phyloP scores from a whole-genome alignment of 495 filamentous ascomycete genomes.

The Aspergillus panamensis region DNA sequence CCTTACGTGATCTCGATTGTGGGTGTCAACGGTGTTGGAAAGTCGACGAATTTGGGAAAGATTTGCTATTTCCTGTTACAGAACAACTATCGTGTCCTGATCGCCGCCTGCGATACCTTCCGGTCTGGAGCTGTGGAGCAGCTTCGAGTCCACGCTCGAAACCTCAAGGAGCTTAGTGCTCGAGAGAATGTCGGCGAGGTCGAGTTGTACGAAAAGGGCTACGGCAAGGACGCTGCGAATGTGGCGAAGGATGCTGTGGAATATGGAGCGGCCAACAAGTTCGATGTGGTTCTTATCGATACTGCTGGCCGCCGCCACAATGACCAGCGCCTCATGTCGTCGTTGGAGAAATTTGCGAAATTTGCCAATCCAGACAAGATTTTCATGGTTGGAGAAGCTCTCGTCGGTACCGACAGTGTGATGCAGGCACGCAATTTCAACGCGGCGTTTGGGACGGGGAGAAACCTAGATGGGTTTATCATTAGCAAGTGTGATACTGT shows the following conservation, averaged over 20 bases:
- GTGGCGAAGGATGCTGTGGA: conserved; percentile 91
- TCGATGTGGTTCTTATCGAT: conserved; percentile 94
- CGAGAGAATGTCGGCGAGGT: conserved; percentile 76
- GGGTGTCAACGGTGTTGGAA: conserved; percentile 96
- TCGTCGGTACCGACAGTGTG: conserved; percentile 92
- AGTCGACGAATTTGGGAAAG: conserved; percentile 94
- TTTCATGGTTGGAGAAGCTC: conserved; percentile 96
- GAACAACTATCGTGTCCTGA: conserved; percentile 92
- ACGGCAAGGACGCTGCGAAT: conserved; percentile 93
- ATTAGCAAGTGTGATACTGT: conserved; percentile 99
- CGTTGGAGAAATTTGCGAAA: conserved; percentile 93
- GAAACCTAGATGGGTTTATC: conserved; percentile 89
- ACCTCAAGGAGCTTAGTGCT: conserved; percentile 77
- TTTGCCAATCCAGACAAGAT: conserved; percentile 96
- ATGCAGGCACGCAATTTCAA: conserved; percentile 96
- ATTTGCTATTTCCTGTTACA: conserved; percentile 96
- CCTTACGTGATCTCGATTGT: conserved; percentile 98
- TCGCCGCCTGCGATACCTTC: conserved; percentile 96
- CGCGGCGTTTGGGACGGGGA: conserved; percentile 75
- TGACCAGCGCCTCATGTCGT: conserved; percentile 90
- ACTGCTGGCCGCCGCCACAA: conserved; percentile 95
- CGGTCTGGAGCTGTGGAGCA: conserved; percentile 97
- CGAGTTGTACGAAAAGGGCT: conserved; percentile 93
- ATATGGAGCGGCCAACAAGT: conserved; percentile 68
- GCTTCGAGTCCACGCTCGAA: conserved; percentile 86